Conservation (phyloP, 139 green algal species). For the Coelastrella sp. region DNA sequence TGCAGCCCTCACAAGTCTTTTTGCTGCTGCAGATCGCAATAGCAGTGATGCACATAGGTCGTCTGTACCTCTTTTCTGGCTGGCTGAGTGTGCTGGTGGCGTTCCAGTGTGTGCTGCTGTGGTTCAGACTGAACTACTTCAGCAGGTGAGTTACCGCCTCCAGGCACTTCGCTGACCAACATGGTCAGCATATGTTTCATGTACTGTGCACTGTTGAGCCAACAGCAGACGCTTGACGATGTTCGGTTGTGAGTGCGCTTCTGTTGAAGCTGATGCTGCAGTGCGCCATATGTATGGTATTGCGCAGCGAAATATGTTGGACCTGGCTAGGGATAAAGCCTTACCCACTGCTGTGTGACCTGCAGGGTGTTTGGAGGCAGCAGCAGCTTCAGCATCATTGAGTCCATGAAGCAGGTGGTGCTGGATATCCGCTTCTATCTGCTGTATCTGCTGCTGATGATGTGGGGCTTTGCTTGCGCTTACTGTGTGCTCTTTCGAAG, state of each 20-base stretch:
- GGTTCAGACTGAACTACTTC: conserved; percentile 55
- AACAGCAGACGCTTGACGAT: no score
- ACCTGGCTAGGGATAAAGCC: no score
- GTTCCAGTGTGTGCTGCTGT: conserved; percentile 61
- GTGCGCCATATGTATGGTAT: no score
- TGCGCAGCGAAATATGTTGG: no score
- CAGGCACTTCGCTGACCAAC: no score
- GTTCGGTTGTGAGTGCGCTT: no score
- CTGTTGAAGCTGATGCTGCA: no score
- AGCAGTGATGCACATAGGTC: conserved; percentile 60
- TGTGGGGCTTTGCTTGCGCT: conserved; percentile 58
- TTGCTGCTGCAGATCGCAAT: conserved; percentile 58
- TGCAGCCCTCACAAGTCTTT: not conserved
- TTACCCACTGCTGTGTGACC: conserved; percentile 29
- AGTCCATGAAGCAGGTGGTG: conserved; percentile 40
- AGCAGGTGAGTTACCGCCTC: conserved; percentile 8
- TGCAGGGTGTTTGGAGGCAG: conserved; percentile 53
- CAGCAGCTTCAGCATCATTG: conserved; percentile 43
- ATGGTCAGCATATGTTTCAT: no score
- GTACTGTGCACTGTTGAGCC: no score
- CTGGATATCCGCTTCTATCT: conserved; percentile 52
- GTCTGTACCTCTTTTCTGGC: conserved; percentile 41
- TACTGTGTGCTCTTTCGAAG: conserved; percentile 72
- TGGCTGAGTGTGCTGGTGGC: conserved; percentile 58
- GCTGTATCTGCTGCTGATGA: conserved; percentile 63